Percentiles rank a stretch among this genome's conserved stretches.
These are phyloP conservation scores for Populus hybrid DNA, from an alignment of 441 rosid species.

Conservation along the genomic window DNA sequence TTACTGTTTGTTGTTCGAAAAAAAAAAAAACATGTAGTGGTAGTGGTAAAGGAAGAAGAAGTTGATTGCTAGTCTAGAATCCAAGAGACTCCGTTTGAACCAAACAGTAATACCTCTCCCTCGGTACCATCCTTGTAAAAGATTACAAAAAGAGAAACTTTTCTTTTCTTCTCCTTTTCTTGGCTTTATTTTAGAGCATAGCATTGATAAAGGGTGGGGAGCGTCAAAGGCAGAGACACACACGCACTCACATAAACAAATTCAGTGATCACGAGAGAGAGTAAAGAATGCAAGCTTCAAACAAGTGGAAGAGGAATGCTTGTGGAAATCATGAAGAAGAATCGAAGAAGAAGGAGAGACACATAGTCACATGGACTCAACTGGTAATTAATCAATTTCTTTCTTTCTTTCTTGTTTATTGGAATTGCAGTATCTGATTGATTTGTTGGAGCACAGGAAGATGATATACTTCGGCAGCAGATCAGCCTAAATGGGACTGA, in stretches of 20 bases:
- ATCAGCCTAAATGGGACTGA: conserved; percentile 84
- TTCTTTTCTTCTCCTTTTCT: conserved; percentile 22
- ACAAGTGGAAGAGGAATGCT: conserved; percentile 34
- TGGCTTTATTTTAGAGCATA: conserved; percentile 27
- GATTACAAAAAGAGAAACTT: neutral
- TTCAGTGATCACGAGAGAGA: conserved; percentile 5
- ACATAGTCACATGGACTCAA: conserved; percentile 86
- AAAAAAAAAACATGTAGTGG: neutral
- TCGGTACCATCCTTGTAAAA: conserved; percentile 8
- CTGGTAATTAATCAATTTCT: conserved; percentile 42
- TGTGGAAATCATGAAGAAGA: conserved; percentile 40
- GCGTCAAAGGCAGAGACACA: conserved; percentile 47
- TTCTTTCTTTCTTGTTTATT: conserved; percentile 9
- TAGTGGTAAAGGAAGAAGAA: conserved; percentile 40
- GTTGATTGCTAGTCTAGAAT: conserved; percentile 11
- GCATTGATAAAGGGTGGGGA: conserved; percentile 59
- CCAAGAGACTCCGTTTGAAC: conserved; percentile 38
- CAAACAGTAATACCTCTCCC: conserved; percentile 36
- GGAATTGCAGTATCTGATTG: conserved; percentile 17
- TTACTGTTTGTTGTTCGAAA: neutral
- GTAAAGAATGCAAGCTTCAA: conserved; percentile 55
- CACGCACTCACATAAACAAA: neutral
- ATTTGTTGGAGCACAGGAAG: conserved; percentile 56
- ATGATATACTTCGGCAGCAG: conserved; percentile 86
- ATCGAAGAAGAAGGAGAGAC: conserved; percentile 94